These are phyloP conservation scores for Lepidium sativum DNA, from an alignment of 345 rosid species.

Conservation along the genomic window DNA sequence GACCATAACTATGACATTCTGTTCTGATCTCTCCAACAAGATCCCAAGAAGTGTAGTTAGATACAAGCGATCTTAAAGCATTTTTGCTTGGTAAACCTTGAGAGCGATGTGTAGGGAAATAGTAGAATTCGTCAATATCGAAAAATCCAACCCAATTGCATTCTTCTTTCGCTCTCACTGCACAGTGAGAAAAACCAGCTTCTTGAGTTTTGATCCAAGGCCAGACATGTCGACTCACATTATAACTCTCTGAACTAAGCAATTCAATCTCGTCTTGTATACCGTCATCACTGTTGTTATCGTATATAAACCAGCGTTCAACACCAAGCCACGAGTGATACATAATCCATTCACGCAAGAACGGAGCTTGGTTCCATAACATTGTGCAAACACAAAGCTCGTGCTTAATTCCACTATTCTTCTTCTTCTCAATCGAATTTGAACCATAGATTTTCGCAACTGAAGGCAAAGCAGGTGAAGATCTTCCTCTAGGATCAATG, in stretches of 20 bases:
- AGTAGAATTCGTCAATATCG: constrained; percentile 92
- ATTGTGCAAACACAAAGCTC: constrained; percentile 89
- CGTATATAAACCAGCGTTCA: constrained; percentile 93
- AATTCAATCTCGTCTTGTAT: constrained; percentile 46
- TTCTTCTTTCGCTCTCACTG: constrained; percentile 61
- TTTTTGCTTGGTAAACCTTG: constrained; percentile 40
- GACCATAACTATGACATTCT: constrained; percentile 84
- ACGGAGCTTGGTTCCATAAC: constrained; percentile 91
- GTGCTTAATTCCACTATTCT: constrained; percentile 30
- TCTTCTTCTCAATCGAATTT: constrained; percentile 19
- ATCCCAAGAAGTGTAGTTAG: constrained; percentile 58
- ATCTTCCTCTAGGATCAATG: constrained; percentile 18
- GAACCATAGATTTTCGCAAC: constrained; percentile 59
- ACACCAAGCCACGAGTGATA: constrained; percentile 94
- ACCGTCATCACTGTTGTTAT: constrained; percentile 83
- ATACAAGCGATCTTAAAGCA: constrained; percentile 48
- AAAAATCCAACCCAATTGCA: constrained; percentile 95
- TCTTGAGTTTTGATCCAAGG: constrained; percentile 99
- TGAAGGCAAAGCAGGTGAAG: constrained; percentile 19
- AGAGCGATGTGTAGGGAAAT: constrained; percentile 46
- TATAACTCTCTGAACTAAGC: constrained; percentile 50
- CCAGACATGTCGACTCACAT: constrained; percentile 73
- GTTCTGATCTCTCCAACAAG: constrained; percentile 69
- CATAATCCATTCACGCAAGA: constrained; percentile 71
- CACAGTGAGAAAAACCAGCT: constrained; percentile 95